Base-by-base conservation (phyloP, 2,329 filamentous ascomycete species). In the Fusarium protoensiforme region DNA sequence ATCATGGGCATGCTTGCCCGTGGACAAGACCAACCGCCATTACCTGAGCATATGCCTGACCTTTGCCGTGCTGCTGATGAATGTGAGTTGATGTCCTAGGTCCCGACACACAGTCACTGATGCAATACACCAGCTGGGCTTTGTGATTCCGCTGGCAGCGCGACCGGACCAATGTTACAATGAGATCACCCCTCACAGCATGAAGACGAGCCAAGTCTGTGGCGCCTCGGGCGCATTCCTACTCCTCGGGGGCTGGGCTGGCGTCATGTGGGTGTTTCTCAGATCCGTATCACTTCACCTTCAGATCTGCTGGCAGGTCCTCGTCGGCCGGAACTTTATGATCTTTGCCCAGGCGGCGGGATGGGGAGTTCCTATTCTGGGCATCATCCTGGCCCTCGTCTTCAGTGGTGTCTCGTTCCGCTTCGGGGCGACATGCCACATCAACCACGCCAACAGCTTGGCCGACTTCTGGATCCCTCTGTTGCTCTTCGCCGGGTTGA, bases 271-370 rank as follows among this genome's bases (percentile, higher is more conserved):
- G 96, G 91, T 95, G 72, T 97, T 98, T 80, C 88, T 98, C 68
- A 91, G 96, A 72, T 93, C 96, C 0, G 84, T 98, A 36, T 97
- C 95, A 6, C 92, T 99, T 77, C 96, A 99, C 82, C 90, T 99
- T 29, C 96, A 98, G 82, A 98, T 99, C 73, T 98, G 95, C 86
- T 99, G 96, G 96, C 95, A 98, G 81, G 88, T 97, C 36, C 91
- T 96, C 9, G 93, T 97, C 5, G 96, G 96, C 41, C 90, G 91
- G 51, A 93, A 89, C 77, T 98, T 98, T 83, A 98, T 98, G 91
- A 94, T 94, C 86, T 89, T 90, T 73, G 92, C 96, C 4, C 91
- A 98, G 78, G 87, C 89, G 18, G 85, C 92, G 10, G 96, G 96
- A 70, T 98, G 96, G 93, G 93, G 93, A 20, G 88, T 98, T 53